A percentile compares a stretch with the other conserved stretches of the same genome.
Conservation (phyloP, 805 yeast genomes). For the Teunomyces barrocoloradensis region DNA sequence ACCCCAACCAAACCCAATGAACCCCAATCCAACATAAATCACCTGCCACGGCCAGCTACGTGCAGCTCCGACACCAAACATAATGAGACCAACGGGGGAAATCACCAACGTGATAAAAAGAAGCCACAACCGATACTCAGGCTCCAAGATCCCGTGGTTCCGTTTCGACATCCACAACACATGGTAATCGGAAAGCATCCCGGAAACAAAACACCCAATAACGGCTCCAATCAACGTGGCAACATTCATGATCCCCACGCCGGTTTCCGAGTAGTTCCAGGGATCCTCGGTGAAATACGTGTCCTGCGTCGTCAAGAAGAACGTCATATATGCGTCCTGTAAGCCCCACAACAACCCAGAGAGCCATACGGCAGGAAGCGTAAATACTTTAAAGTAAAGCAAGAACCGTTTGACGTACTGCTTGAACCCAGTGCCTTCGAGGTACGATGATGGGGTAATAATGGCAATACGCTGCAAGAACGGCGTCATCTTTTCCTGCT, state of each 20-base stretch:
- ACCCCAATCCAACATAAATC: slow-evolving; percentile 36
- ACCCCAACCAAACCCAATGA: slow-evolving; percentile 39
- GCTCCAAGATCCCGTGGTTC: slow-evolving; percentile 35
- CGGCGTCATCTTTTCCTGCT: slow-evolving; percentile 10
- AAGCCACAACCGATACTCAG: slow-evolving; percentile 36
- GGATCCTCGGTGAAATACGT: slow-evolving; percentile 35
- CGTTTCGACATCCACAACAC: slow-evolving; percentile 37
- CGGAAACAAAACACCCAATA: slow-evolving; percentile 38
- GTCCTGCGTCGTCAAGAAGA: slow-evolving; percentile 39
- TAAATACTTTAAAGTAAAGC: slow-evolving; percentile 30
- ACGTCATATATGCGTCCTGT: slow-evolving; percentile 38
- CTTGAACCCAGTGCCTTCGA: slow-evolving; percentile 37
- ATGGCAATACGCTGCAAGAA: slow-evolving; percentile 22
- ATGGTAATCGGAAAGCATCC: slow-evolving; percentile 32
- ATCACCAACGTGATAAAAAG: slow-evolving; percentile 33
- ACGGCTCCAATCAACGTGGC: slow-evolving; percentile 40
- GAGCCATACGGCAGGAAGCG: slow-evolving; percentile 35
- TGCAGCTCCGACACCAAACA: slow-evolving; percentile 40
- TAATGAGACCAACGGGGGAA: slow-evolving; percentile 33
- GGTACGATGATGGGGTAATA: slow-evolving; percentile 34
- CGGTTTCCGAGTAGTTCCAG: slow-evolving; percentile 31
- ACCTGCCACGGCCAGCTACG: slow-evolving; percentile 36
- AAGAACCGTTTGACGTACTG: slow-evolving; percentile 40
- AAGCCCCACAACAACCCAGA: slow-evolving; percentile 41
- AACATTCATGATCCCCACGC: slow-evolving; percentile 39